Evolutionary conservation across 352 stramenopile species (phyloP).

Genomic region (Blastocystis sp.): DNA sequence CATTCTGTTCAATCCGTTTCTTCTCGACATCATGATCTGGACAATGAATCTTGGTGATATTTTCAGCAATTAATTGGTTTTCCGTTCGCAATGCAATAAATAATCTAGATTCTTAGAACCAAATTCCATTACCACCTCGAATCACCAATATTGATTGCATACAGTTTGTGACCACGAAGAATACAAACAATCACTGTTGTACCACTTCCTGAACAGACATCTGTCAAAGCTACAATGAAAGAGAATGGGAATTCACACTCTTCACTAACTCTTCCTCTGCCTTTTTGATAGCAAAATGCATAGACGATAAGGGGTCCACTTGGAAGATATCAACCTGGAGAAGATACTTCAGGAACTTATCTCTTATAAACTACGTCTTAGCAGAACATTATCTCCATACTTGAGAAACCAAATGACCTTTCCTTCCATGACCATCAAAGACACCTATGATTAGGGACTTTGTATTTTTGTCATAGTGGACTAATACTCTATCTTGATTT

Average conservation of each 20-base stretch:
- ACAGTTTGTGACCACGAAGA: background rate
- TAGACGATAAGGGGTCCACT: background rate
- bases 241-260: background rate
- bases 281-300: background rate
- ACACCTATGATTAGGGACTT: slow-evolving; percentile 5
- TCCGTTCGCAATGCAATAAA: background rate
- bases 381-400: background rate
- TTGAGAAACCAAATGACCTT: slow-evolving; percentile 6
- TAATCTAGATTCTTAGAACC: background rate
- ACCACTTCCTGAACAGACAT: background rate
- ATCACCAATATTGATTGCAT: slow-evolving; percentile 10
- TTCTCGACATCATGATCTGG: background rate
- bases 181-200: background rate
- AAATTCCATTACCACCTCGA: background rate
- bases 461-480: background rate
- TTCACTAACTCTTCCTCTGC: background rate
- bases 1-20: background rate
- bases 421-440: slow-evolving; percentile 6
- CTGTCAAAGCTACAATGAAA: background rate
- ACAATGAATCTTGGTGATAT: background rate
- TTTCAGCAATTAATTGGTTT: too few relatives aligned
- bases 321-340: background rate
- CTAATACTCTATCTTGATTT: slow-evolving; percentile 6
- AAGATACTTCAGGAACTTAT: background rate
- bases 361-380: slow-evolving; percentile 1